These are phyloP conservation scores for Trichoderma sp. DNA, from an alignment of 2,329 filamentous ascomycete genomes.

Conservation along the genomic window DNA sequence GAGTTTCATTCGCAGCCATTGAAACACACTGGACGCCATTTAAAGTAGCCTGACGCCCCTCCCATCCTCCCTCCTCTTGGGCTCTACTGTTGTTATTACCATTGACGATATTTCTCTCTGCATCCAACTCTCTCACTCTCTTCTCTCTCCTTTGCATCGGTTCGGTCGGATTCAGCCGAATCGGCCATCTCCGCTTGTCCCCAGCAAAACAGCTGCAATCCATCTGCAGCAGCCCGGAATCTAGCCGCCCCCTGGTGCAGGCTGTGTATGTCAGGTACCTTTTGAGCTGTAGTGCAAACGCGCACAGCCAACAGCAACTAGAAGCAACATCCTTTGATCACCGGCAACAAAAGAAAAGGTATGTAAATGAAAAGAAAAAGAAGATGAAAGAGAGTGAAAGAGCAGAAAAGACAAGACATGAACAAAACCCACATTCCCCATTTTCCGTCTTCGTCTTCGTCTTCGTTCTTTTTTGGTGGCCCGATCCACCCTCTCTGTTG, in stretches of 20 bases:
- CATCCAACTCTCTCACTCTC: background rate
- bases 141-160: background rate
- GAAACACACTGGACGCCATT: background rate
- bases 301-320: background rate
- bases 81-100: background rate
- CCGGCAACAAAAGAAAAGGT: background rate
- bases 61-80: background rate
- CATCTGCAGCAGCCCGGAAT: constrained; percentile 5
- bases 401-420: background rate
- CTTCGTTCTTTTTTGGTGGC: no score
- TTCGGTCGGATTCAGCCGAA: background rate
- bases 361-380: background rate
- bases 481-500: background rate
- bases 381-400: background rate
- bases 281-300: background rate
- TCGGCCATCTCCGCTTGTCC: background rate
- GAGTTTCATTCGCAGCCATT: background rate
- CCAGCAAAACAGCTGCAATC: background rate
- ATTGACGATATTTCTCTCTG: no score
- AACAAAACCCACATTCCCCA: background rate
- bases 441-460: background rate
- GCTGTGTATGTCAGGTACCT: background rate
- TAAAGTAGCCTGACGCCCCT: background rate
- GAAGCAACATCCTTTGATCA: background rate
- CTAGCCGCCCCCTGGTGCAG: background rate